Base-by-base conservation (phyloP, 805 yeast genomes). In the Ogataea angusta region DNA sequence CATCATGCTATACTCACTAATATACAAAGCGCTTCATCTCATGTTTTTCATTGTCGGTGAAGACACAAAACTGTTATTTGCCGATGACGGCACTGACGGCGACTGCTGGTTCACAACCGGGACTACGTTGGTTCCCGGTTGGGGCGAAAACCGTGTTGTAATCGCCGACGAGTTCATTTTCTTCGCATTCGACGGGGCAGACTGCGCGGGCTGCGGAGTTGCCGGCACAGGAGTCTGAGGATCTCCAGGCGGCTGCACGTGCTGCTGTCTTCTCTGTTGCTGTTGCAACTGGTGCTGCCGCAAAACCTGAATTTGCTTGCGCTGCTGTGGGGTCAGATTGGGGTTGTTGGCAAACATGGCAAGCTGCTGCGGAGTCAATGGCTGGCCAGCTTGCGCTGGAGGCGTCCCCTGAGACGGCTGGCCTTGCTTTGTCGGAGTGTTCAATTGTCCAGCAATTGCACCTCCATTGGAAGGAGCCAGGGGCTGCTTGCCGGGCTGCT, bases 321-420 rank as follows among this genome's bases (percentile, higher is more conserved):
- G 57, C 43, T 70, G 75, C 40, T 68, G 72, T 4, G 73, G 70
- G 2, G 74, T 67, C 42, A 70, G 52, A 15, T 64, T 64, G 6
- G 72, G 70, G 30, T 62, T 59, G 36, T 51, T 55, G 15, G 55
- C 56, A 37, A 52, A 54, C 25, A 50, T 53, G 10, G 56, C 52
- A 31, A 58, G 44, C 43, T 56, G 60, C 28, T 52, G 57, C 6
- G 50, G 54, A 10, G 57, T 54, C 34, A 49, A 29, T 4, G 42
- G 38, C 27, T 45, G 54, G 10, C 38, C 22, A 2, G 38, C 28
- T n/a, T 27, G 34, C 5, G 31, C 16, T 13, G 41, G 9, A 12
- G 31, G 31, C 4, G 41, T 14, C 14, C 30, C 29, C 40, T 37
- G 46, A 29, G 41, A 22, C 4, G 52, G 38, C 19, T 46, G 30